A percentile compares a stretch with the other conserved stretches of the same genome.
These are phyloP conservation scores for Cryptomeria japonica DNA, from an alignment of 75 land plant genomes.

Conservation along the genomic window DNA sequence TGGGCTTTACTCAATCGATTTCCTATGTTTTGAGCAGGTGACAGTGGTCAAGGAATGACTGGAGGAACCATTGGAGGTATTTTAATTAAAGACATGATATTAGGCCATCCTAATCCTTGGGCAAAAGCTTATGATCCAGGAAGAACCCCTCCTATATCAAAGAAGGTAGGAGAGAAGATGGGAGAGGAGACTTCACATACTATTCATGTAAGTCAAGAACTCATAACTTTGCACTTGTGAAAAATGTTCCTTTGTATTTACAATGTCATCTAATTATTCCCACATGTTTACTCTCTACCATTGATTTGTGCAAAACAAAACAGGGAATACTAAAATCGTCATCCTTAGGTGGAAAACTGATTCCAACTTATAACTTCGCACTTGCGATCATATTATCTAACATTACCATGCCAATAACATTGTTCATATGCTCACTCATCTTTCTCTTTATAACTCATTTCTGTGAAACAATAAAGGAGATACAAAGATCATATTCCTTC, in stretches of 20 bases:
- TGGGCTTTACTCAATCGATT: background rate
- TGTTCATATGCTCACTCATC: background rate
- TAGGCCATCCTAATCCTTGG: constrained; percentile 29
- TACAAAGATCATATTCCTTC: background rate
- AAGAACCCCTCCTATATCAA: constrained; percentile 15
- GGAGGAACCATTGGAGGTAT: constrained; percentile 41
- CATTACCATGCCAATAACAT: background rate
- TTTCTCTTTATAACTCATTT: background rate
- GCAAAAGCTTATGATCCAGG: constrained; percentile 33
- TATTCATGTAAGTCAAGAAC: constrained; percentile 15
- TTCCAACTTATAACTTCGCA: too few species aligned
- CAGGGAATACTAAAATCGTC: too few species aligned
- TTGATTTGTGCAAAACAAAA: too few species aligned
- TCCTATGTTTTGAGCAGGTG: constrained; percentile 11
- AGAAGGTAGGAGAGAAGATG: constrained; percentile 6
- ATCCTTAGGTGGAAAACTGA: background rate
- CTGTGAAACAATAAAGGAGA: background rate
- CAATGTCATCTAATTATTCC: too few species aligned
- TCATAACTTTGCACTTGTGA: background rate
- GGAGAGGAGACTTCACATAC: constrained; percentile 24
- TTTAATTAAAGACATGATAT: constrained; percentile 33
- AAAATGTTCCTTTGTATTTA: background rate
- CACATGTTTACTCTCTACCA: too few species aligned
- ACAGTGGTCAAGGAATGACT: constrained; percentile 50
- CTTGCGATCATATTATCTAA: background rate